Evolutionary conservation across 2,329 filamentous ascomycete genomes (phyloP), one percentile per base, ranked within the genome.

Genomic region (Xylaria digitata): DNA sequence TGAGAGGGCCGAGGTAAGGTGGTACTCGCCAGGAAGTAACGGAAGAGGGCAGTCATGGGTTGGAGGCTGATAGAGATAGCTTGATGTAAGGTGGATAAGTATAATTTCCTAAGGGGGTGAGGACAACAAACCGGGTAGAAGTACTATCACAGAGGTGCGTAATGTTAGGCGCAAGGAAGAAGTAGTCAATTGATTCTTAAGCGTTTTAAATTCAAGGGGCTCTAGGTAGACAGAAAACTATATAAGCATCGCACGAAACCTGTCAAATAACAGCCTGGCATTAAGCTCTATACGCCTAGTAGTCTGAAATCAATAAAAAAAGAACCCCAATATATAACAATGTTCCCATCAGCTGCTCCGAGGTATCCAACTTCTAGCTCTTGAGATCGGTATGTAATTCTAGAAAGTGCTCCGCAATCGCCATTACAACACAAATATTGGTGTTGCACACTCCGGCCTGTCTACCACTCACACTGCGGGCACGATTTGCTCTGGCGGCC

Each of bases 271-370:
- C 13, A 60, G 17, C 34, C 21, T 32, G 7, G 8, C 40, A 52
- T 52, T 57, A 21, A 49, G n/a, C 2, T 54, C 40, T 57, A 57
- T 19, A 21, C 42, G 6, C 32, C 43, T n/a, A 2, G 6, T 57
- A 17, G 2, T 37, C 34, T 42, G 6, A 19, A 32, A 19, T 11
- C 17, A 26, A 26, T 15, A 30, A 8, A 11, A 42, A 48, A 15
- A 34, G n/a, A 13, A 45, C 42, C 13, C 8, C 6, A 61, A 50
- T 30, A 42, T 43, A 46, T 40, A 21, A 42, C 23, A 52, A 40
- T 1, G 17, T 30, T 23, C 37, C 37, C 49, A 57, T 48, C 21
- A 26, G 37, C 49, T 37, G 32, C 17, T 15, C 43, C 30, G 40
- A 67, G 21, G 9, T 7, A 34, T 11, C 26, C 5, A 30, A 48